phyloP scores from a whole-genome alignment of 768 basidiomycete genomes.

The Russula abietina region DNA sequence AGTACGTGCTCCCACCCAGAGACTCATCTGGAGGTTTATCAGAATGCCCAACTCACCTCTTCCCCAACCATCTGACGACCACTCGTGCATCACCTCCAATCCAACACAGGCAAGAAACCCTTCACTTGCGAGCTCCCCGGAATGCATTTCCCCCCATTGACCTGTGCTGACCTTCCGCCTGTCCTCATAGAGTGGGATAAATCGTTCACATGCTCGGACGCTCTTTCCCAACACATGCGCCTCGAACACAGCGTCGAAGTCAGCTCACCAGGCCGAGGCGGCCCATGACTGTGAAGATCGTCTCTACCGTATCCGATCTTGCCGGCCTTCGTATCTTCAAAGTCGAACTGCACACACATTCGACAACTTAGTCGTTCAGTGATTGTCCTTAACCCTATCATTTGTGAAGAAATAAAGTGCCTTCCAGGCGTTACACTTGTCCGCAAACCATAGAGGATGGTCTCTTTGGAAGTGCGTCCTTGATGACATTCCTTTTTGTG shows the following conservation, averaged over 20 bases:
- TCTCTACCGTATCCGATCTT: slow-evolving; percentile 12
- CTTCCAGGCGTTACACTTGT: too few relatives aligned
- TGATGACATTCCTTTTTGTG: too few relatives aligned
- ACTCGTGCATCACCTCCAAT: slow-evolving; percentile 83
- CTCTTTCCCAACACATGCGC: slow-evolving; percentile 87
- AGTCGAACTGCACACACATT: slow-evolving; percentile 20
- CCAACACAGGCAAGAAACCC: slow-evolving; percentile 92
- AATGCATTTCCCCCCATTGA: slow-evolving; percentile 32
- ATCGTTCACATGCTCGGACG: slow-evolving; percentile 91
- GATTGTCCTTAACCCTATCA: too few relatives aligned
- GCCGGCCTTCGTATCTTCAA: slow-evolving; percentile 25
- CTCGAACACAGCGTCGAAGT: slow-evolving; percentile 77
- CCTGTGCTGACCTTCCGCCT: neutral
- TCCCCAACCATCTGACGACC: too few relatives aligned
- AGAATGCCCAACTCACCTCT: too few relatives aligned
- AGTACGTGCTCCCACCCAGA: too few relatives aligned
- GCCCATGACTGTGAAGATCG: slow-evolving; percentile 36
- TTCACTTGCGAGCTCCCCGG: slow-evolving; percentile 79
- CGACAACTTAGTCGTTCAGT: too few relatives aligned
- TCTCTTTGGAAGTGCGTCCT: too few relatives aligned
- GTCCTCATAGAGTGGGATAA: slow-evolving; percentile 81
- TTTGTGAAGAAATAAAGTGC: too few relatives aligned
- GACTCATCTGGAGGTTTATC: too few relatives aligned
- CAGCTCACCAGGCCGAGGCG: slow-evolving; percentile 66
- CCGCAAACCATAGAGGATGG: too few relatives aligned